These are phyloP conservation scores for Ustilago lituana DNA, from an alignment of 1,284 basidiomycete species.

Conservation along the genomic window DNA sequence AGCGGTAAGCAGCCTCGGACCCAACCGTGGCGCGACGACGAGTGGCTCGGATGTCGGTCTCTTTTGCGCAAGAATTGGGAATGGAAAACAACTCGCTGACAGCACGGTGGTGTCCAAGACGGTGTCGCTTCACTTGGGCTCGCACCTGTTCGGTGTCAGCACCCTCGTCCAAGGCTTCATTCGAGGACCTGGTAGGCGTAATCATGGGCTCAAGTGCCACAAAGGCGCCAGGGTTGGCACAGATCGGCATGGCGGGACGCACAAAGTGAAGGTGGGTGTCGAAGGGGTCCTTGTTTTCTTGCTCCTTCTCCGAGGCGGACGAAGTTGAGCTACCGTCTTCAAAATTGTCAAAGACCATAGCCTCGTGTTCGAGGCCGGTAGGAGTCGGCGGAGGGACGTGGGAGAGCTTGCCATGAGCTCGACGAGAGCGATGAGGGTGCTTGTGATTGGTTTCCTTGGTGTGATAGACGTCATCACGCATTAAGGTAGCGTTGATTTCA, in stretches of 20 bases:
- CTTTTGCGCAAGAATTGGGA: not conserved
- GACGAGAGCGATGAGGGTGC: not conserved
- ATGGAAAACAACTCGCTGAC: slow-evolving; percentile 22
- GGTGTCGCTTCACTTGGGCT: slow-evolving; percentile 17
- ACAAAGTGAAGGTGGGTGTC: slow-evolving; percentile 36
- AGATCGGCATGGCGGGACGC: slow-evolving; percentile 34
- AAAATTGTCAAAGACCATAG: slow-evolving; percentile 46
- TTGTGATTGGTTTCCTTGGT: not conserved
- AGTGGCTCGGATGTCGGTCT: slow-evolving; percentile 2
- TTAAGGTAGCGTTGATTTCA: not conserved
- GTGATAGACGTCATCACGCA: not conserved
- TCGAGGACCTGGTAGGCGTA: slow-evolving; percentile 1
- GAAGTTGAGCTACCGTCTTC: slow-evolving; percentile 29
- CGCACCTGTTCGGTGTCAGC: not conserved
- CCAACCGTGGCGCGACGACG: slow-evolving; percentile 39
- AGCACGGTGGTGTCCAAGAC: slow-evolving; percentile 24
- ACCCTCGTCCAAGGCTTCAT: not conserved
- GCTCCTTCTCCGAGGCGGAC: slow-evolving; percentile 16
- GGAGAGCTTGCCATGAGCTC: not conserved
- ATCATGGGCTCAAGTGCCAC: slow-evolving; percentile 13
- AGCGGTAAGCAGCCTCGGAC: slow-evolving; percentile 23
- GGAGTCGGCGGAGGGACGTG: not conserved
- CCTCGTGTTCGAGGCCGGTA: slow-evolving; percentile 27
- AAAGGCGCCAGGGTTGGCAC: slow-evolving; percentile 29
- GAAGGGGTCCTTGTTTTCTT: slow-evolving; percentile 17